Evolutionary conservation across 768 basidiomycete species (phyloP), one percentile per base, ranked within the genome.

Genomic region (Lyophyllum semitale): DNA sequence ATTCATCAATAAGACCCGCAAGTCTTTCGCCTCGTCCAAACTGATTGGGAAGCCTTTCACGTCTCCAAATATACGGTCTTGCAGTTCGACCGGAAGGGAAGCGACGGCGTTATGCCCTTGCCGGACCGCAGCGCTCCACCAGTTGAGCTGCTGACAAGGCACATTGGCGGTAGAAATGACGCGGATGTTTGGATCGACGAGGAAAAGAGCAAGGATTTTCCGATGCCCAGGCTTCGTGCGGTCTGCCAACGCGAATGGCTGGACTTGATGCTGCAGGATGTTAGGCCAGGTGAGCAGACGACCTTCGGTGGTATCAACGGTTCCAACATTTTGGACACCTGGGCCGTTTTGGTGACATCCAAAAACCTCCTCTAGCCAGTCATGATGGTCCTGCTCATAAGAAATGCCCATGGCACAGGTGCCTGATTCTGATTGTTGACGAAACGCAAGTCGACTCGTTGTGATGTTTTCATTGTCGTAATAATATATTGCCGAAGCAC

Each of bases 401-500:
- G 56, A 33, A 45, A 65, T 13, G 1, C 62, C 51, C 3, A 30
- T 7, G 35, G 59, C n/a, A n/a, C n/a, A 49, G 50, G 59, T 54
- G 2, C 48, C 37, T 0, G 51, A 8, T 6, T 42, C 41, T 15
- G 54, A 55, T 30, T 58, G 54, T 32, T 64, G 65, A 9, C 75
- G 68, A 51, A 77, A 77, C 4, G 56, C 59, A 5, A 76, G 65
- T 4, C 59, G 37, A 30, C 61, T 66, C 8, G 63, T 50, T 15
- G 70, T 68, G 52, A 73, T 70, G 59, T 77, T 76, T 4, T 59
- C 61, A 25, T 32, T 64, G 26, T 66, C 65, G 33, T 67, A 70
- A 35, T 68, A 71, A 32, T 65, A 67, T 17, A 66, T 55, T 17
- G 64, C 64, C 1, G 59, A 61, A 2, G 68, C 63, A 25, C 67